These are phyloP conservation scores for Acanthamoeba culbertsoni DNA, from an alignment of 208 protist species.

Conservation along the genomic window DNA sequence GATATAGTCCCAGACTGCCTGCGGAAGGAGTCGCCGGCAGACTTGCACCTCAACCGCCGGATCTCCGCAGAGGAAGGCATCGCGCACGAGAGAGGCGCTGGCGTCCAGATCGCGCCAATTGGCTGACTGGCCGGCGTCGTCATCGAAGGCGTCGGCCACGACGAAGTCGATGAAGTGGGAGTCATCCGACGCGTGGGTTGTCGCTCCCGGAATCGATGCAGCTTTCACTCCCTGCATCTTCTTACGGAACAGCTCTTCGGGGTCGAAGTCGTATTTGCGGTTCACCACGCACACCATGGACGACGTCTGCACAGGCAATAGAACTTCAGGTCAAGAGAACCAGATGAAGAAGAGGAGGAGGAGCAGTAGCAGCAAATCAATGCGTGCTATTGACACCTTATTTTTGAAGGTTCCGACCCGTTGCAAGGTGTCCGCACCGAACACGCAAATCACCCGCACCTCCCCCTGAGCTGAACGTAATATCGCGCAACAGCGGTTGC, in stretches of 20 bases:
- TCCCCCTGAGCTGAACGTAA: neutral
- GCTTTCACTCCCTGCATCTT: neutral
- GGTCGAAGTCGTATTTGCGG: slow-evolving; percentile 35
- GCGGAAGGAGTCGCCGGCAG: neutral
- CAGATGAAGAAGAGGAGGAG: neutral
- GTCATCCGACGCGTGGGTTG: neutral
- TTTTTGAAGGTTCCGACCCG: slow-evolving; percentile 22
- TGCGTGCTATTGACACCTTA: slow-evolving; percentile 37
- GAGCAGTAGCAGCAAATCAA: too few species aligned
- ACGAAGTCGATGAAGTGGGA: slow-evolving; percentile 9
- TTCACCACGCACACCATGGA: slow-evolving; percentile 51
- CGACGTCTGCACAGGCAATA: neutral
- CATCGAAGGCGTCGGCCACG: neutral
- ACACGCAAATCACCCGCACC: slow-evolving; percentile 43
- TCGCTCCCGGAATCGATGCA: neutral
- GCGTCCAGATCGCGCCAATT: neutral
- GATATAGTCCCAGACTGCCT: neutral
- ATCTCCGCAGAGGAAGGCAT: slow-evolving; percentile 19
- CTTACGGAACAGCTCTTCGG: neutral
- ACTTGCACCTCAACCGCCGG: neutral
- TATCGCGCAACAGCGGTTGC: neutral
- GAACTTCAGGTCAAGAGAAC: neutral
- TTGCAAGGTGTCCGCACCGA: slow-evolving; percentile 23
- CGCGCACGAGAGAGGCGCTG: slow-evolving; percentile 1
- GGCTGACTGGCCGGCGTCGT: neutral